A percentile compares a stretch with the other conserved stretches of the same genome.
These are phyloP conservation scores for Penicillium bialowiezense DNA, from an alignment of 495 filamentous ascomycete genomes.

Conservation along the genomic window DNA sequence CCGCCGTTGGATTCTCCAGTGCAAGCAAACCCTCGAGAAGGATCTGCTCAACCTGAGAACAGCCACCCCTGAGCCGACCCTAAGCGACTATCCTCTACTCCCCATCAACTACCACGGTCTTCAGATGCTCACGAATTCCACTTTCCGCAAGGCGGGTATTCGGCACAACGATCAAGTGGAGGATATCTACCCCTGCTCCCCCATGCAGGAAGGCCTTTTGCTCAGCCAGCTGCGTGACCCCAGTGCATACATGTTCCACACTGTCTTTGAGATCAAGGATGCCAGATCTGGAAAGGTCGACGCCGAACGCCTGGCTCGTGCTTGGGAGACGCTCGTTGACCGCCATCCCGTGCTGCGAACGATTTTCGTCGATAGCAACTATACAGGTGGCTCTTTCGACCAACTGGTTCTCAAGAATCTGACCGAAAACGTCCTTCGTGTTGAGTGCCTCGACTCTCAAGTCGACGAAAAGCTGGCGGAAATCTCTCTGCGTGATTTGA, in stretches of 20 bases:
- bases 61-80: constrained; percentile 51
- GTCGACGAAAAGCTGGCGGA: constrained; percentile 31
- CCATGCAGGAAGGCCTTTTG: constrained; percentile 64
- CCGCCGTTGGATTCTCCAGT: constrained; percentile 57
- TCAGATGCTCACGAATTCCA: constrained; percentile 34
- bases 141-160: constrained; percentile 50
- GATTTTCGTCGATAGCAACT: constrained; percentile 52
- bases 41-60: constrained; percentile 49
- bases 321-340: constrained; percentile 54
- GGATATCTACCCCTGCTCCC: constrained; percentile 62
- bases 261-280: constrained; percentile 43
- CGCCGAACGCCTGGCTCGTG: constrained; percentile 35
- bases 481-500: constrained; percentile 34
- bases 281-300: constrained; percentile 28
- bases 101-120: constrained; percentile 57
- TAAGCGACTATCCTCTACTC: constrained; percentile 63
- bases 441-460: constrained; percentile 41
- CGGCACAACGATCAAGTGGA: constrained; percentile 44
- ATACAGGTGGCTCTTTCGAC: constrained; percentile 50
- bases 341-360: constrained; percentile 55
- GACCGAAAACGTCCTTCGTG: constrained; percentile 30
- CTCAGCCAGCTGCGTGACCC: constrained; percentile 58
- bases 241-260: constrained; percentile 44
- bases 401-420: constrained; percentile 50
- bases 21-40: constrained; percentile 55